These are phyloP conservation scores for Didymellaceae sp. DNA, from an alignment of 2,329 filamentous ascomycete genomes.

Conservation along the genomic window DNA sequence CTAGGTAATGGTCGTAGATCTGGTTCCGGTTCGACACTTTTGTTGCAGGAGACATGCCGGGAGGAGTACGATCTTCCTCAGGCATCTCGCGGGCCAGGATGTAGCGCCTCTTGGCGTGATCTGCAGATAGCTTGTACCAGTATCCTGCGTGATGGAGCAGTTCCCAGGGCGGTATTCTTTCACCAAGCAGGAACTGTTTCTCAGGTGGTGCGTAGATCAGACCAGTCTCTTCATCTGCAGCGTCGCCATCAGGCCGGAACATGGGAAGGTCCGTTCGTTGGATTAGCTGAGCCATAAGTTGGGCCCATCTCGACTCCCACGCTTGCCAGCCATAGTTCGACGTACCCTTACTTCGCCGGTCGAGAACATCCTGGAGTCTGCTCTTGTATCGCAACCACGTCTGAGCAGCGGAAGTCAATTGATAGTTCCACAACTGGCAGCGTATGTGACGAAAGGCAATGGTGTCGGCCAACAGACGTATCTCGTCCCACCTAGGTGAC, in stretches of 20 bases:
- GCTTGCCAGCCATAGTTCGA: conserved; percentile 92
- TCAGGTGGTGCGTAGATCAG: conserved; percentile 58
- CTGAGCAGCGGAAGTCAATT: conserved; percentile 79
- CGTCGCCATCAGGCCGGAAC: conserved; percentile 35
- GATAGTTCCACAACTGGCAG: conserved; percentile 79
- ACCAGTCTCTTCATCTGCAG: conserved; percentile 40
- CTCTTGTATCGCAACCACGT: conserved; percentile 81
- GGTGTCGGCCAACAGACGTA: conserved; percentile 83
- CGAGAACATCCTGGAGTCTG: conserved; percentile 76
- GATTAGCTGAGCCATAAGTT: conserved; percentile 66
- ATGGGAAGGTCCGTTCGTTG: conserved; percentile 58
- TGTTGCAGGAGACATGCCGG: conserved; percentile 62
- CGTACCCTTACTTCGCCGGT: conserved; percentile 82
- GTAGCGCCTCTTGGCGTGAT: conserved; percentile 59
- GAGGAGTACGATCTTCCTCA: conserved; percentile 63
- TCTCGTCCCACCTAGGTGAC: conserved; percentile 90
- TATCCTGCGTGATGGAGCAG: conserved; percentile 68
- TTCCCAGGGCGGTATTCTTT: conserved; percentile 64
- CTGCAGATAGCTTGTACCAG: conserved; percentile 63
- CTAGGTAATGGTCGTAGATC: conserved; percentile 67
- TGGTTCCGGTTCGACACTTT: conserved; percentile 60
- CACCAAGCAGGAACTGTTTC: conserved; percentile 56
- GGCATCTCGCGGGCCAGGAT: conserved; percentile 62
- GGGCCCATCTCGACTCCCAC: conserved; percentile 81
- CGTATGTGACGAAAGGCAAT: conserved; percentile 81